These are phyloP conservation scores for Penicillium griseofulvum DNA, from an alignment of 2,329 filamentous ascomycete species.

Conservation along the genomic window DNA sequence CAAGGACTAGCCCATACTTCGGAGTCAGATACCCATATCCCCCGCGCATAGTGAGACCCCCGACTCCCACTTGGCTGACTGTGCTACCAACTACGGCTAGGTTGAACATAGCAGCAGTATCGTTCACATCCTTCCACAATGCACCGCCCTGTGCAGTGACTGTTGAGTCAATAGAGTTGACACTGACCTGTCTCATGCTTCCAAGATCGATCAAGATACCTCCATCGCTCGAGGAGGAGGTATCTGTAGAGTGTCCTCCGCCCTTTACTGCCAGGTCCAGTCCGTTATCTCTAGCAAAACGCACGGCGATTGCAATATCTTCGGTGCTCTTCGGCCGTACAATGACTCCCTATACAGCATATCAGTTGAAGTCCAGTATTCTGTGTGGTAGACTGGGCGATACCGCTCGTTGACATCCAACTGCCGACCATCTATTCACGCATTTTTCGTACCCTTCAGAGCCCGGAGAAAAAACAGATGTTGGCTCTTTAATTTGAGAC, in stretches of 20 bases:
- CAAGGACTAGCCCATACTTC: constrained; percentile 53
- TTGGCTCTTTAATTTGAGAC: neutral
- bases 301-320: neutral
- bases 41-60: constrained; percentile 57
- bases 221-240: constrained; percentile 49
- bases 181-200: constrained; percentile 50
- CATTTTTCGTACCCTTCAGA: neutral
- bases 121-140: constrained; percentile 56
- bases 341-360: neutral
- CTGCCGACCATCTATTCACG: neutral
- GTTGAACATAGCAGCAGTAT: constrained; percentile 48
- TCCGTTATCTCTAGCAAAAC: neutral
- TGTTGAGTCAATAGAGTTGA: constrained; percentile 47
- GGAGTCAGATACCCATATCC: constrained; percentile 58
- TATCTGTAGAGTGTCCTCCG: constrained; percentile 57
- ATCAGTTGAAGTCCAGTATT: neutral
- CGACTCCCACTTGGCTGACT: constrained; percentile 60
- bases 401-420: neutral
- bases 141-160: constrained; percentile 54
- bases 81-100: constrained; percentile 61
- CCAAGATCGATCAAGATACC: constrained; percentile 58
- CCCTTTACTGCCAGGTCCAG: constrained; percentile 46
- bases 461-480: neutral
- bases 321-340: neutral
- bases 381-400: neutral